Evolutionary conservation across 306 rosid species (phyloP).

Genomic region (Pyrus communis): DNA sequence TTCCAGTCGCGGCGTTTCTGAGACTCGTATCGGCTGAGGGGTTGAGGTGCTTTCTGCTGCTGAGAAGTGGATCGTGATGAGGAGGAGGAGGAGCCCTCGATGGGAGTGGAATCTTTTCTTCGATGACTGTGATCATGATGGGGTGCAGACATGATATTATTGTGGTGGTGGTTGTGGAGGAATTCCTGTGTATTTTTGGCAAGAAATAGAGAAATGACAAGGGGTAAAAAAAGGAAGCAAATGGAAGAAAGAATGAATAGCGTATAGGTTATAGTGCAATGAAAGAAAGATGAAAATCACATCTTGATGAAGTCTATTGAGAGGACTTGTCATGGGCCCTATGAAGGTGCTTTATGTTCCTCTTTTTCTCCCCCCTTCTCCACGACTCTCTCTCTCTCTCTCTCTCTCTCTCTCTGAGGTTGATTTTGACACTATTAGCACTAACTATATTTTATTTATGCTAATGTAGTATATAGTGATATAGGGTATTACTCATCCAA

Average conservation of each 20-base stretch:
- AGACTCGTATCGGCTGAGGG: constrained; percentile 73
- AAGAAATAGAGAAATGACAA: constrained; percentile 8
- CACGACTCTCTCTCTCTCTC: neutral
- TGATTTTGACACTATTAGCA: constrained; percentile 26
- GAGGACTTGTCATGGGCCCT: constrained; percentile 78
- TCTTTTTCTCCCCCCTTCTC: constrained; percentile 6
- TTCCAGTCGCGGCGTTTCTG: constrained; percentile 91
- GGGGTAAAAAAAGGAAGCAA: neutral
- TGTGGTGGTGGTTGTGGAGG: constrained; percentile 3
- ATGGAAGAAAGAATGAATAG: constrained; percentile 12
- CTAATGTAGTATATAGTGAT: neutral
- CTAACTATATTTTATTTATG: constrained; percentile 9
- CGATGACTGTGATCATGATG: constrained; percentile 1
- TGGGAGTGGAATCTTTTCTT: constrained; percentile 23
- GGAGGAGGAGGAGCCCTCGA: constrained; percentile 34
- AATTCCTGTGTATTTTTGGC: constrained; percentile 14
- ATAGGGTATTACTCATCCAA: neutral
- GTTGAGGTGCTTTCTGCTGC: constrained; percentile 16
- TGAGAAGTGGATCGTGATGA: constrained; percentile 15
- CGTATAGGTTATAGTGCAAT: constrained; percentile 33
- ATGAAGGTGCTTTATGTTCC: constrained; percentile 49
- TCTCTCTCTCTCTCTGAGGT: neutral
- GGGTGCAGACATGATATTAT: constrained; percentile 34
- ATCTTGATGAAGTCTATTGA: constrained; percentile 58
- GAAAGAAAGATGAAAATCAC: constrained; percentile 70